Conservation (phyloP, 805 yeast species). For the Cyberlindnera bimundalis region DNA sequence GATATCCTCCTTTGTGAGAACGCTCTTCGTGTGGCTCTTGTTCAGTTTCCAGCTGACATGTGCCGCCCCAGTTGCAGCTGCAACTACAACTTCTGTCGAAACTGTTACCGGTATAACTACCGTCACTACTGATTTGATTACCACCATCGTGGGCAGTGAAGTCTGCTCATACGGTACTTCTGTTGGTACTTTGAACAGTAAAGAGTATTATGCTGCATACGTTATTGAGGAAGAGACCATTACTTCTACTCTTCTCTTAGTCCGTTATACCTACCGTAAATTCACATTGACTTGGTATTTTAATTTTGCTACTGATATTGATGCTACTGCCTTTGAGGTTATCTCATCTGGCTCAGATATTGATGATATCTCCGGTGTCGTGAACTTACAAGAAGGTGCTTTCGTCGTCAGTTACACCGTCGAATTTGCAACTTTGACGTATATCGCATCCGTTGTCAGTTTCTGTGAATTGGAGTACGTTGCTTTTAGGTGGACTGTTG, state of each 20-base stretch:
- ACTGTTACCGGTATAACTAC: not conserved
- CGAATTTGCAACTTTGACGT: not conserved
- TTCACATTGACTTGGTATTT: slow-evolving; percentile 2
- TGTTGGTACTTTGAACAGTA: not conserved
- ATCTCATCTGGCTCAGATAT: not conserved
- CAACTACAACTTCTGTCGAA: not conserved
- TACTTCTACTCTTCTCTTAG: not conserved
- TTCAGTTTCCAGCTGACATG: not conserved
- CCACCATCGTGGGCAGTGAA: not conserved
- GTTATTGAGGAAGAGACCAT: not conserved
- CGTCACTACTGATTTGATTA: not conserved
- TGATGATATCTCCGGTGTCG: not conserved
- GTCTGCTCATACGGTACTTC: not conserved
- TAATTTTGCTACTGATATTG: not conserved
- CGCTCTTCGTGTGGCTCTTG: not conserved
- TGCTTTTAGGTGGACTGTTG: slow-evolving; percentile 1
- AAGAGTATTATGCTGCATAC: not conserved
- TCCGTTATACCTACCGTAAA: not conserved
- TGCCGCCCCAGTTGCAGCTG: not conserved
- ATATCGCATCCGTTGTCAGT: not conserved
- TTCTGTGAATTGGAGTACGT: slow-evolving; percentile 3
- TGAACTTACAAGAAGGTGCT: slow-evolving; percentile 1
- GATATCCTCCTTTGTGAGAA: not conserved
- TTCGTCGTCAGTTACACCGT: not conserved
- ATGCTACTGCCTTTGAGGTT: not conserved